Evolutionary conservation across 2,329 filamentous ascomycete genomes (phyloP).

Genomic region (Venturia effusa): DNA sequence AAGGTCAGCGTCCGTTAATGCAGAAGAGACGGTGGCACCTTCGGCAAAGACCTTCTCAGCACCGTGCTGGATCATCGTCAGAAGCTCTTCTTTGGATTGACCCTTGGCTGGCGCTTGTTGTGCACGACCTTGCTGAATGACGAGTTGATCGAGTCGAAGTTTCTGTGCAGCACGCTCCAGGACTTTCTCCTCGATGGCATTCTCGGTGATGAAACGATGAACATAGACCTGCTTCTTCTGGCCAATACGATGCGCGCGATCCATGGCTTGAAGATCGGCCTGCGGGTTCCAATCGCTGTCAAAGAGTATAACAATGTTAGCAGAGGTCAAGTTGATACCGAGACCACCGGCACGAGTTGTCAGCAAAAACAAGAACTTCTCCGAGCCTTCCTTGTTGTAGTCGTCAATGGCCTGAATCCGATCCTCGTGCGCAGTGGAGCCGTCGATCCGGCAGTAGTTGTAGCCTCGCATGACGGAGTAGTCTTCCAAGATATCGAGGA

Average conservation of each 20-base stretch:
- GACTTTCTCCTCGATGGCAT: slow-evolving; percentile 97
- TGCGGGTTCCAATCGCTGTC: slow-evolving; percentile 99
- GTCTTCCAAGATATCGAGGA: slow-evolving; percentile 93
- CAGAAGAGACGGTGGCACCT: slow-evolving; percentile 33
- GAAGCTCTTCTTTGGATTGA: slow-evolving; percentile 87
- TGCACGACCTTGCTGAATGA: slow-evolving; percentile 93
- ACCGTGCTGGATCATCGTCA: slow-evolving; percentile 98
- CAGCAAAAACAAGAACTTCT: slow-evolving; percentile 92
- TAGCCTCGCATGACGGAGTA: slow-evolving; percentile 94
- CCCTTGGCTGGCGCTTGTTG: slow-evolving; percentile 75
- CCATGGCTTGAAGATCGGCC: slow-evolving; percentile 97
- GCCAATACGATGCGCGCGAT: slow-evolving; percentile 94
- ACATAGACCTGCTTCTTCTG: slow-evolving; percentile 97
- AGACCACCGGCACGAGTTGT: slow-evolving; percentile 93
- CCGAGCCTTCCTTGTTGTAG: slow-evolving; percentile 91
- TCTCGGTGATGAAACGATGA: slow-evolving; percentile 94
- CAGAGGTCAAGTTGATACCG: slow-evolving; percentile 90
- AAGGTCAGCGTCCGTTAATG: slow-evolving; percentile 76
- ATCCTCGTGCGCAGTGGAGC: slow-evolving; percentile 92
- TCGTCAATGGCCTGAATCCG: slow-evolving; percentile 96
- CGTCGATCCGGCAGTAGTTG: slow-evolving; percentile 95
- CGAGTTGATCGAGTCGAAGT: slow-evolving; percentile 86
- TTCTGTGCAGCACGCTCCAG: slow-evolving; percentile 94
- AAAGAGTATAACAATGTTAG: slow-evolving; percentile 92
- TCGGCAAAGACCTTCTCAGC: slow-evolving; percentile 90